Evolutionary conservation across 768 basidiomycete genomes (phyloP).

Genomic region (Xerocomus potaroensis): DNA sequence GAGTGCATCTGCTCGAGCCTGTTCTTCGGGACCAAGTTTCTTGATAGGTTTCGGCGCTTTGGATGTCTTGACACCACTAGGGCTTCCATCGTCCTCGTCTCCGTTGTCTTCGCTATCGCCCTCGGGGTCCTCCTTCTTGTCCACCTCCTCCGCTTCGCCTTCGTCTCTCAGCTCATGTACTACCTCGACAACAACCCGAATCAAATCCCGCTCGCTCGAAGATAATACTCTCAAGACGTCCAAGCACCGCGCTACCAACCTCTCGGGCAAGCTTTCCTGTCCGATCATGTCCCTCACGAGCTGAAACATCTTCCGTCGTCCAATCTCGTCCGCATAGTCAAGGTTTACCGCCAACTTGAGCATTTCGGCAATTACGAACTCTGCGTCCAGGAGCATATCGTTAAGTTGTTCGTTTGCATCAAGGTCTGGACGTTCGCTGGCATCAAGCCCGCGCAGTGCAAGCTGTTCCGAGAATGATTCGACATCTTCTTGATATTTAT

Average conservation of each 20-base stretch:
- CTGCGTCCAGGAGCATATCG: constrained; percentile 29
- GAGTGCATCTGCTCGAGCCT: constrained; percentile 51
- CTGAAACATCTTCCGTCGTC: constrained; percentile 80
- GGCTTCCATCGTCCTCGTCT: constrained; percentile 3
- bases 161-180: constrained; percentile 69
- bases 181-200: constrained; percentile 84
- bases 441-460: constrained; percentile 26
- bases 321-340: constrained; percentile 92
- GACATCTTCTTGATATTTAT: constrained; percentile 47
- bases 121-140: constrained; percentile 28
- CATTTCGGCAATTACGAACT: constrained; percentile 78
- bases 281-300: constrained; percentile 85
- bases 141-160: constrained; percentile 36
- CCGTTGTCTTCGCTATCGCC: constrained; percentile 28
- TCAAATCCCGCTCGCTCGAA: constrained; percentile 75
- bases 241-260: constrained; percentile 67
- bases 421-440: constrained; percentile 34
- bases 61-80: constrained; percentile 10
- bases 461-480: constrained; percentile 39
- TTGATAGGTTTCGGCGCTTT: constrained; percentile 27
- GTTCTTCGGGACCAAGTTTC: constrained; percentile 55
- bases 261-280: constrained; percentile 63
- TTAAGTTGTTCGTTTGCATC: constrained; percentile 47
- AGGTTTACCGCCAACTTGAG: constrained; percentile 72
- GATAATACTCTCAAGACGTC: constrained; percentile 78